Evolutionary conservation across 148 eudicot species (phyloP).

Genomic region (Amaranthus palmeri): DNA sequence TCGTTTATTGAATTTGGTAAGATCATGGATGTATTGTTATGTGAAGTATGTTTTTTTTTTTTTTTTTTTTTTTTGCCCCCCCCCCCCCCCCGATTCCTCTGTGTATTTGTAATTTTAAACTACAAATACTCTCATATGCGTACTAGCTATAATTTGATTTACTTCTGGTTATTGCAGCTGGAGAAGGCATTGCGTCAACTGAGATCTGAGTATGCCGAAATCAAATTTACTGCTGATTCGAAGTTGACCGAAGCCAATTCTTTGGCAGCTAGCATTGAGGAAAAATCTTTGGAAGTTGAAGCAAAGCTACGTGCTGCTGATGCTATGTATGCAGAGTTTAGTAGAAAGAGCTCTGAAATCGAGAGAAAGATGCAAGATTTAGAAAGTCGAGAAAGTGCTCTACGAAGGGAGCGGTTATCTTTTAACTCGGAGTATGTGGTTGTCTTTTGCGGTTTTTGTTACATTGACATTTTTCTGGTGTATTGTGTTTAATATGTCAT

Average conservation of each 20-base stretch:
- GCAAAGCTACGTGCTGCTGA: slow-evolving; percentile 77
- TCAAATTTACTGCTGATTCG: slow-evolving; percentile 85
- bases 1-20: background rate
- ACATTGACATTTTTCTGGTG: background rate
- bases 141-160: slow-evolving; percentile 4
- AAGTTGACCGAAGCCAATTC: slow-evolving; percentile 91
- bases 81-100: background rate
- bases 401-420: slow-evolving; percentile 73
- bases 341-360: slow-evolving; percentile 79
- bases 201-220: slow-evolving; percentile 96
- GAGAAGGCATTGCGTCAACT: slow-evolving; percentile 82
- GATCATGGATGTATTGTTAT: background rate
- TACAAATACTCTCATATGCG: background rate
- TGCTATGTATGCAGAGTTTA: slow-evolving; percentile 87
- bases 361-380: slow-evolving; percentile 68
- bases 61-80: too few relatives aligned
- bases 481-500: background rate
- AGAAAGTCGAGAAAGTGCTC: slow-evolving; percentile 68
- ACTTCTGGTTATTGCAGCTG: slow-evolving; percentile 53
- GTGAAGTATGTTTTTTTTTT: background rate
- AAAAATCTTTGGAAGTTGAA: slow-evolving; percentile 91
- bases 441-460: background rate
- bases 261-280: slow-evolving; percentile 71
- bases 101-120: background rate
- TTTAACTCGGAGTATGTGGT: slow-evolving; percentile 74